Conservation (phyloP, 306 rosid species). For the Medicago arabica region DNA sequence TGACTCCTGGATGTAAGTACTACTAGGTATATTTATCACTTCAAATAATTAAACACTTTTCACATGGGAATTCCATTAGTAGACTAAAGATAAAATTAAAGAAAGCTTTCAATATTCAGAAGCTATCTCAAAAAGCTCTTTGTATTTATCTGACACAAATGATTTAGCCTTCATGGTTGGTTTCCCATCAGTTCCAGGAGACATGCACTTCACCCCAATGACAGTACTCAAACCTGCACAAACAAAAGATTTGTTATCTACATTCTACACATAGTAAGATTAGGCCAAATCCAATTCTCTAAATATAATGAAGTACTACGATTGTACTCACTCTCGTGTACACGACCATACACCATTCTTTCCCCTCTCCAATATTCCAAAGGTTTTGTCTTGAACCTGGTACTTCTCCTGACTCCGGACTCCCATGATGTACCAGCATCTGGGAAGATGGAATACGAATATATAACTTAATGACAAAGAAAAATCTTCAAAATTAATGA, state of each 20-base stretch:
- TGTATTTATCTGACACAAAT: conserved; percentile 60
- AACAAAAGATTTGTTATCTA: not conserved
- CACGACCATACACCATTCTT: conserved; percentile 72
- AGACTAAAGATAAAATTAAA: not conserved
- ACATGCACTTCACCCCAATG: conserved; percentile 76
- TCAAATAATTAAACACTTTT: not conserved
- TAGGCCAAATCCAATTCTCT: not conserved
- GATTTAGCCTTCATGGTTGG: conserved; percentile 70
- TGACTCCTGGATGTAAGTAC: not conserved
- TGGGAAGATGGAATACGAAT: conserved; percentile 40
- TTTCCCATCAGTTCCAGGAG: conserved; percentile 65
- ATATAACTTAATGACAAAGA: conserved; percentile 5
- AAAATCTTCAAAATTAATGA: conserved; percentile 17
- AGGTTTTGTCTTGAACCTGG: conserved; percentile 82
- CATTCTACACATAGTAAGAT: not conserved
- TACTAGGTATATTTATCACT: not conserved
- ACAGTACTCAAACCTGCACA: conserved; percentile 79
- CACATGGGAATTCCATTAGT: too few species aligned
- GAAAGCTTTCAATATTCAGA: conserved; percentile 55
- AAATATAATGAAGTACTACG: conserved; percentile 16
- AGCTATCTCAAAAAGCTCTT: conserved; percentile 70
- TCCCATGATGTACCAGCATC: conserved; percentile 75
- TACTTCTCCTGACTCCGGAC: conserved; percentile 79
- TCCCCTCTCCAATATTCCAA: conserved; percentile 95
- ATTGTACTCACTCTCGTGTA: conserved; percentile 70